Percentiles rank a stretch among this genome's conserved stretches.
These are phyloP conservation scores for Thermothelomyces thermophilus DNA, from an alignment of 2,329 filamentous ascomycete genomes.

Conservation along the genomic window DNA sequence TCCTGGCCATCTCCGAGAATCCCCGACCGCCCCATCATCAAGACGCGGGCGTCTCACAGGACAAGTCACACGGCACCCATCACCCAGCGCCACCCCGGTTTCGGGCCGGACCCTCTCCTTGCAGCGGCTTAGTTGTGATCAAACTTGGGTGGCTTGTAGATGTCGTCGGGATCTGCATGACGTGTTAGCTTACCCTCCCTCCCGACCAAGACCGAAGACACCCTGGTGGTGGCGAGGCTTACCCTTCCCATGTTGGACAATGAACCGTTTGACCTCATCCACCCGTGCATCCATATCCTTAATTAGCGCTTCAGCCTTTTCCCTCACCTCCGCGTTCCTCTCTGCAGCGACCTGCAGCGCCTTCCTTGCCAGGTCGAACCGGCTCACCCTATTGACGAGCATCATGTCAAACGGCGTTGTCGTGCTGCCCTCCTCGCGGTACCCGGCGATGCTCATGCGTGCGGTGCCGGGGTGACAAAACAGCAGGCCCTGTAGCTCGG, in stretches of 20 bases:
- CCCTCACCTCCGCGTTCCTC: conserved; percentile 41
- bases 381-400: conserved; percentile 53
- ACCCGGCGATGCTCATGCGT: conserved; percentile 51
- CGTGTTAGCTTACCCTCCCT: not conserved
- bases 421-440: conserved; percentile 59
- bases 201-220: too few relatives aligned
- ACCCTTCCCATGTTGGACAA: conserved; percentile 47
- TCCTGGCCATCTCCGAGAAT: not conserved
- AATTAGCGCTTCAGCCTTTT: conserved; percentile 39
- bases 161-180: conserved; percentile 42
- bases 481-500: conserved; percentile 54
- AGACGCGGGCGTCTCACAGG: too few relatives aligned
- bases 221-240: conserved; percentile 22
- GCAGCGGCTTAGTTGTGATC: not conserved
- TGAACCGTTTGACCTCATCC: conserved; percentile 45
- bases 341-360: conserved; percentile 45
- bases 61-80: too few relatives aligned
- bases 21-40: too few relatives aligned
- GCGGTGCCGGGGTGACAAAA: conserved; percentile 49
- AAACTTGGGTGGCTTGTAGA: conserved; percentile 44
- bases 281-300: conserved; percentile 43
- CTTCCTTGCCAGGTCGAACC: conserved; percentile 52
- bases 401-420: conserved; percentile 67
- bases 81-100: too few relatives aligned
- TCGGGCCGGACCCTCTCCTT: too few relatives aligned